Conservation (phyloP, 495 filamentous ascomycete genomes). For the Articulospora tetracladia region DNA sequence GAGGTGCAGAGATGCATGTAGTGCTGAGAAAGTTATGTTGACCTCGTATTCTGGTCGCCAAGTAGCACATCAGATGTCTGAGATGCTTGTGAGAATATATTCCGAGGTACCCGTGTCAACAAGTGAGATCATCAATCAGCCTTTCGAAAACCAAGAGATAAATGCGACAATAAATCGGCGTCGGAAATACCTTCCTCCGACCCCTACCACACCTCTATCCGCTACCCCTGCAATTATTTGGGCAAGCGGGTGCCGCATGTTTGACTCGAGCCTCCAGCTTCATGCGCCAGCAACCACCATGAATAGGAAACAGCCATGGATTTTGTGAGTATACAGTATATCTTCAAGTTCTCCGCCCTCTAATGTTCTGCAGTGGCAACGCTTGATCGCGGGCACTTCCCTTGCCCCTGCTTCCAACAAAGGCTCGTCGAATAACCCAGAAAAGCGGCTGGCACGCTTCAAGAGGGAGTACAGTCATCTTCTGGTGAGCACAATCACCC, state of each 20-base stretch:
- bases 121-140: too few relatives aligned
- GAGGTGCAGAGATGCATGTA: too few relatives aligned
- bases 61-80: too few relatives aligned
- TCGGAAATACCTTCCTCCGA: neutral
- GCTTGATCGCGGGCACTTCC: conserved; percentile 79
- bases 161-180: neutral
- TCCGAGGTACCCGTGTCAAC: too few relatives aligned
- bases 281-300: conserved; percentile 20
- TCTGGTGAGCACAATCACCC: conserved; percentile 49
- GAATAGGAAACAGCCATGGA: conserved; percentile 24
- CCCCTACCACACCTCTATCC: neutral
- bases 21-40: too few relatives aligned
- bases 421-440: conserved; percentile 67
- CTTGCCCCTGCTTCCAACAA: conserved; percentile 54
- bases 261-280: conserved; percentile 8
- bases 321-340: conserved; percentile 19
- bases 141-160: too few relatives aligned
- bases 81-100: too few relatives aligned
- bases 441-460: conserved; percentile 84
- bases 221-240: neutral
- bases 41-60: too few relatives aligned
- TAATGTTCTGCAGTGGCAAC: conserved; percentile 63
- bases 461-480: conserved; percentile 83
- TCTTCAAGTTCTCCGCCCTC: neutral
- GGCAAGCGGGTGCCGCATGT: conserved; percentile 10